Conservation (phyloP, 2,329 filamentous ascomycete genomes). For the Zalaria sp. region DNA sequence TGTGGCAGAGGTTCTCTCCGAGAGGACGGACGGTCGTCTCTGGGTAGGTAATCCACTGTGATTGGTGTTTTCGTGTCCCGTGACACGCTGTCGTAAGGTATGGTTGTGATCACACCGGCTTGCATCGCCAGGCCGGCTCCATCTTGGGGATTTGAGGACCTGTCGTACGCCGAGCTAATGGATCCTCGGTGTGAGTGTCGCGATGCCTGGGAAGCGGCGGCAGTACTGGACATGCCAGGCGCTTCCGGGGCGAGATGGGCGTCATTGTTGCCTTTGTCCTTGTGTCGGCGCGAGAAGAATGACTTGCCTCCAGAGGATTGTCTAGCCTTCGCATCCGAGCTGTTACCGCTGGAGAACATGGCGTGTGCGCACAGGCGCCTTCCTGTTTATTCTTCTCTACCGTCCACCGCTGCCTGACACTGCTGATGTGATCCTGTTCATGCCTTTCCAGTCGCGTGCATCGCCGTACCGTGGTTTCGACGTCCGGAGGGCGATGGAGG, state of each 20-base stretch:
- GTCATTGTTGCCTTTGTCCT: constrained; percentile 60
- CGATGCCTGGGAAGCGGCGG: constrained; percentile 51
- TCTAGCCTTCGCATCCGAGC: constrained; percentile 62
- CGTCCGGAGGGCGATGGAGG: neutral
- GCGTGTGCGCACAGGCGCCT: constrained; percentile 1
- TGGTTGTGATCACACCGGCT: constrained; percentile 72
- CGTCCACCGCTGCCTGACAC: neutral
- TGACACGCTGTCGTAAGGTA: constrained; percentile 65
- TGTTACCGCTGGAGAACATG: constrained; percentile 34
- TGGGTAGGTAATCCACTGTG: constrained; percentile 58
- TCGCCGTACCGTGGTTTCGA: neutral
- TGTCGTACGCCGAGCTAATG: constrained; percentile 13
- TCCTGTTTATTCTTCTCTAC: neutral
- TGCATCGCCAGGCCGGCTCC: constrained; percentile 52
- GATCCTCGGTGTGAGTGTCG: constrained; percentile 58
- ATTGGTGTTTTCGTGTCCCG: constrained; percentile 56
- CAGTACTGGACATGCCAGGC: constrained; percentile 47
- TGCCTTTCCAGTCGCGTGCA: neutral
- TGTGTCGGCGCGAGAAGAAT: constrained; percentile 72
- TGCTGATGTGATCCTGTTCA: neutral
- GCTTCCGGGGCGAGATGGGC: constrained; percentile 39
- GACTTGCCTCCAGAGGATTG: constrained; percentile 70
- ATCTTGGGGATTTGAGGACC: constrained; percentile 7
- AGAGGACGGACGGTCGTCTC: constrained; percentile 41
- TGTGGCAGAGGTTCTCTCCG: constrained; percentile 66